Base-by-base conservation (phyloP, 768 basidiomycete genomes). In the Hericium erinaceus region DNA sequence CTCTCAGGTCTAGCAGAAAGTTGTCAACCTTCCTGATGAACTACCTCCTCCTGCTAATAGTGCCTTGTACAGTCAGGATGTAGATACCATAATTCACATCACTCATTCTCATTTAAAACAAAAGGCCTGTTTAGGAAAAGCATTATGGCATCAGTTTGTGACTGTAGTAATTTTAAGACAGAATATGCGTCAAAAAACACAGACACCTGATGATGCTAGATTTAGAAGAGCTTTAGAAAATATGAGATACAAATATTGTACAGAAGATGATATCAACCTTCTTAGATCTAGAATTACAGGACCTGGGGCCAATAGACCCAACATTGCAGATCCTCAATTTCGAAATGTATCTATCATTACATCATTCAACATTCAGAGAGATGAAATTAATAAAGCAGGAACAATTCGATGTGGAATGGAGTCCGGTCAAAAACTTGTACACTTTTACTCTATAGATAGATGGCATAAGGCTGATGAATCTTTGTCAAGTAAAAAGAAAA, bases 231-330 rank as follows among this genome's bases (percentile, higher is more conserved):
- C 69, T 0, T 52, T 77, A 0, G 66, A 67, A 18, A 74, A 76
- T 60, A 71, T 73, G 69, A 50, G 70, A n/a, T 77, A 74, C 56
- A 68, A 66, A n/a, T 61, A 69, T 0, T 78, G 76, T 61, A 76
- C 73, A 1, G 4, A 16, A 1, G 69, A 64, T 20, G 76, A 79
- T 58, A 57, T 78, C 9, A 39, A n/a, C 1, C 74, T 76, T 58
- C 58, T 78, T 3, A 28, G 59, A 7, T 65, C 65, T 5, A 15
- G 65, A 11, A 56, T 73, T 2, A 57, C 67, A 3, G 61, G 68
- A 9, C 39, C 15, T 22, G 15, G 50, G 18, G 52, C 50, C 28
- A 53, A 52, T 7, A 10, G 41, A 37, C 54, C 61, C 7, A 60
- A 51, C 10, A 39, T 71, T 4, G 50, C 33, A 49, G 39, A 66